Base-by-base conservation (phyloP, 768 basidiomycete species). In the Lactarius indigo region DNA sequence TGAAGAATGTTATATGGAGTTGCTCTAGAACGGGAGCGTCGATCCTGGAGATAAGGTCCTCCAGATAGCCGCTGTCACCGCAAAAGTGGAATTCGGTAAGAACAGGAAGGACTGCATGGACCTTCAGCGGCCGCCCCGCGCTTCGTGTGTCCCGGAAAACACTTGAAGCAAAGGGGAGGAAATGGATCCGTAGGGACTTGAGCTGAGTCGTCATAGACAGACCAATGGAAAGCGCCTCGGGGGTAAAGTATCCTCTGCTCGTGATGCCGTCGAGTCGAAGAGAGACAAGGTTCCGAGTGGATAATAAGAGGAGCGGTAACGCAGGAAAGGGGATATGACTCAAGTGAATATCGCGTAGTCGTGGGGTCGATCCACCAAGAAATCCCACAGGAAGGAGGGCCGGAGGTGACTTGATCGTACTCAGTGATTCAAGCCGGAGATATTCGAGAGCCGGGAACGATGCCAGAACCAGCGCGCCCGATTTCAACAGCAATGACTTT, bases 341-440 rank as follows among this genome's bases (percentile, higher is more conserved):
- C 6, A 64, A 26, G 35, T 58, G 57, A 50, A 64, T 58, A 5
- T 64, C 63, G 15, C 57, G 63, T 23, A 64, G 33, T 58, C 33
- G 63, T 6, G 63, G 63, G 20, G 64, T 10, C 8, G 23, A 64
- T 47, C 57, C 64, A 13, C 58, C 39, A 50, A 65, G 39, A 35
- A 60, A 65, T 12, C 41, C 31, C 20, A 26, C 17, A 26, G 63
- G 63, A 4, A 64, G 55, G 37, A 50, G 23, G 13, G 50, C 50
- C 6, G 2, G 13, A 6, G 50, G 13, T 15, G 5, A 0, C 26
- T 50, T 35, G 20, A 35, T 44, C 41, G 17, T 3, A 50, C 52
- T 26, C 26, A 4, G 33, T 10, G 57, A 58, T 17, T 35, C 10
- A 37, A 64, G 57, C 35, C 33, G 44, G 37, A 64, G 57, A 3